These are phyloP conservation scores for Fusarium pilosicola DNA, from an alignment of 2,329 filamentous ascomycete genomes.

Conservation along the genomic window DNA sequence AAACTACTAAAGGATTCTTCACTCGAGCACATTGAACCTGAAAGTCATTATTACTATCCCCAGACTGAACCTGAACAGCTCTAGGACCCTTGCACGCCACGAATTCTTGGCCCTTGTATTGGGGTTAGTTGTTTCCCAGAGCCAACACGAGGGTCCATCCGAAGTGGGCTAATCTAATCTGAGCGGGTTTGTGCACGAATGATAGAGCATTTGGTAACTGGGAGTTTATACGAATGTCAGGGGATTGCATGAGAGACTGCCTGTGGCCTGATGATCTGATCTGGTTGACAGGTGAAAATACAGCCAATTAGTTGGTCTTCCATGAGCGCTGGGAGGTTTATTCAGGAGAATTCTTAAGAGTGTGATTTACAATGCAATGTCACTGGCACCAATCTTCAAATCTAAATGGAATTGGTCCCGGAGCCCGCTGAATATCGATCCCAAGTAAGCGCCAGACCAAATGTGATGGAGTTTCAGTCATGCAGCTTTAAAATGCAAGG, in stretches of 20 bases:
- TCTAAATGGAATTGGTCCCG: neutral
- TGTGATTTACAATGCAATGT: neutral
- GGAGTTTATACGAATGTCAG: neutral
- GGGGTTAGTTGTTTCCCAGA: neutral
- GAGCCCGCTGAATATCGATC: too few species aligned
- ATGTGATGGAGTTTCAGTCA: neutral
- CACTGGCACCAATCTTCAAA: accelerated
- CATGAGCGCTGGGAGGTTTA: accelerated
- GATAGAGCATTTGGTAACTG: neutral
- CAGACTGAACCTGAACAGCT: neutral
- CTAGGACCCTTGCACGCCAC: neutral
- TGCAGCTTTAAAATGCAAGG: neutral
- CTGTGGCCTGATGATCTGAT: neutral
- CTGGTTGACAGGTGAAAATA: neutral
- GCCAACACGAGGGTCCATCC: neutral
- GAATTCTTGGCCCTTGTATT: neutral
- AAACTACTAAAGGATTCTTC: accelerated
- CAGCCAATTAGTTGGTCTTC: neutral
- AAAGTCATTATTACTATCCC: accelerated
- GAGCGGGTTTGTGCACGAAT: neutral
- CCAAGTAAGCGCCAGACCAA: neutral
- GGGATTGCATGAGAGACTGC: neutral
- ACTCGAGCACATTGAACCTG: accelerated
- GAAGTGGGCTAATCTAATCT: neutral
- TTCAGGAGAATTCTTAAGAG: neutral